Base-by-base conservation (phyloP, 805 yeast species). In the Kazachstania taianensis region DNA sequence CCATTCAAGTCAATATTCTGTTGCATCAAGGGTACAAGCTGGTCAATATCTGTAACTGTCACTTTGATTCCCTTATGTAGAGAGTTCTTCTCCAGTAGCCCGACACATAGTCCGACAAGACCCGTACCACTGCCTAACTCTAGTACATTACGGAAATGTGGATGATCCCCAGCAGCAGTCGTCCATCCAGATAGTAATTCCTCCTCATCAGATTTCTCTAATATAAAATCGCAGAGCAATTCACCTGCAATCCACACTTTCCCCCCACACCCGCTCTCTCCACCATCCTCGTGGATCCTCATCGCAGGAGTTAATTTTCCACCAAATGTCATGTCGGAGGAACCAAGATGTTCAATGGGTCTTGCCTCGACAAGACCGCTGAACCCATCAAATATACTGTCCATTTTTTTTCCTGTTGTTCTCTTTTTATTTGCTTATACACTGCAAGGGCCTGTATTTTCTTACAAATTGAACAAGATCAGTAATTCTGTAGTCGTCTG, bases 81-180 rank as follows among this genome's bases (percentile, higher is more conserved):
- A 7, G 40, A 39, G 42, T 28, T 44, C 31, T 32, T 43, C 39
- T 32, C 39, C 37, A 34, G 42, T 32, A 50, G 37, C 5, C 61
- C 65, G 8, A 61, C 40, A 10, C 62, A 56, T 12, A 63, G 38
- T 1, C 78, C 79, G 5, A 69, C 72, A 2, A 74, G 53, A 0
- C 80, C 80, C 0, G 80, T 73, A 3, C 80, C 80, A 39, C 73
- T 63, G 0, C 80, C 80, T 13, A 73, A 52, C 42, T 73, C 80
- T 9, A 73, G 46, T 4, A 72, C 58, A 24, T 59, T 59, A 24
- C 44, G 48, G 28, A 49, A 37, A 8, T 24, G 41, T 8, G 42
- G 43, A 5, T 35, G 18, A 1, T 44, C 25, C 5, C 44, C 44
- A 14, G 40, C 41, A 16, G 5, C 17, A 22, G 25, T 22, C 15